Evolutionary conservation across 2,329 filamentous ascomycete genomes (phyloP).

Genomic region (Alternaria arbusti): DNA sequence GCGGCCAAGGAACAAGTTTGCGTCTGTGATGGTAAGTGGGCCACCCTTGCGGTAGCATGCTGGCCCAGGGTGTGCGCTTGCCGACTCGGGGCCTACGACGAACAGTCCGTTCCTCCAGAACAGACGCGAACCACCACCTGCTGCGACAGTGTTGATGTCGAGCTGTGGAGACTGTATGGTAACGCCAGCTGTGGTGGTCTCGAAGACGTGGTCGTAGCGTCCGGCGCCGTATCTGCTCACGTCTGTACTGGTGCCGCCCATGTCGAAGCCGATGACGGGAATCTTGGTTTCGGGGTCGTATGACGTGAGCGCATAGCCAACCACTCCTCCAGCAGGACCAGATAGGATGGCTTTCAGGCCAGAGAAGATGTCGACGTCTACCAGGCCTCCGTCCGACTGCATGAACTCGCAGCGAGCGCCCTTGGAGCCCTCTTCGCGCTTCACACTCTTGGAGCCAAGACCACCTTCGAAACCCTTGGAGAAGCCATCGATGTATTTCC

Average conservation of each 20-base stretch:
- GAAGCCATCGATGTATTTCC: conserved; percentile 79
- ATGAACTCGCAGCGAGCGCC: conserved; percentile 92
- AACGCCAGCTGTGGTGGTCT: conserved; percentile 92
- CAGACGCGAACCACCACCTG: conserved; percentile 82
- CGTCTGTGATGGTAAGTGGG: conserved; percentile 90
- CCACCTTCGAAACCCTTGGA: conserved; percentile 81
- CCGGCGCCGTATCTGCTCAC: conserved; percentile 86
- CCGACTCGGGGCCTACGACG: conserved; percentile 87
- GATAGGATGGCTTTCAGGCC: conserved; percentile 86
- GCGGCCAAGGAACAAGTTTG: conserved; percentile 83
- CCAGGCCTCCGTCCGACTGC: conserved; percentile 80
- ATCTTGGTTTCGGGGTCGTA: conserved; percentile 83
- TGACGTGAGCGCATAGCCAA: conserved; percentile 89
- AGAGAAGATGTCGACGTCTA: conserved; percentile 80
- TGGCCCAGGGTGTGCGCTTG: conserved; percentile 86
- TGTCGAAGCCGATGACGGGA: conserved; percentile 93
- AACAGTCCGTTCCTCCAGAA: conserved; percentile 92
- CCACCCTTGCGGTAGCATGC: conserved; percentile 91
- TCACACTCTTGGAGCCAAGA: conserved; percentile 76
- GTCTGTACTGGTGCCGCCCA: conserved; percentile 93
- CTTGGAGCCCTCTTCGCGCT: conserved; percentile 66
- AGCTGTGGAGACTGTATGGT: conserved; percentile 91
- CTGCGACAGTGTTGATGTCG: conserved; percentile 94
- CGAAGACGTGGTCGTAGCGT: conserved; percentile 90
- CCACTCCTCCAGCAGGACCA: conserved; percentile 90